phyloP scores from a whole-genome alignment of 306 rosid species.

The Hippophae gyantsensis region DNA sequence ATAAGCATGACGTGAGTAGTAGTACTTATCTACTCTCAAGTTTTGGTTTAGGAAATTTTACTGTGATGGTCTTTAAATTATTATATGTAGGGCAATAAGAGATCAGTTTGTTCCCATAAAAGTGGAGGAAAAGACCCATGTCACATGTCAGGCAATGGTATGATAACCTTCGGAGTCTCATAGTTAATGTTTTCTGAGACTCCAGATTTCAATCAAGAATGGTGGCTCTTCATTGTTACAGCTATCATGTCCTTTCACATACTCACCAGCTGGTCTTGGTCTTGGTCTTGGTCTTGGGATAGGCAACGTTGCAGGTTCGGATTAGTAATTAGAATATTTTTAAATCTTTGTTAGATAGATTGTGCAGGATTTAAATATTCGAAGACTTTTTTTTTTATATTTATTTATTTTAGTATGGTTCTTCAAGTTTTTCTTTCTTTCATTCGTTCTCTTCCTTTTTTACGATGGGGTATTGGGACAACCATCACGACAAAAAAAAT shows the following conservation, averaged over 20 bases:
- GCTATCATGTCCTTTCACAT: slow-evolving; percentile 66
- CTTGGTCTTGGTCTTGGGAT: slow-evolving; percentile 40
- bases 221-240: slow-evolving; percentile 79
- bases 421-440: too few relatives aligned
- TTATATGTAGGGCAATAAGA: slow-evolving; percentile 47
- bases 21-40: background rate
- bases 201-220: slow-evolving; percentile 56
- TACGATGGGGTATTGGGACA: too few relatives aligned
- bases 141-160: slow-evolving; percentile 67
- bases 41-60: too few relatives aligned
- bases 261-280: slow-evolving; percentile 48
- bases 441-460: too few relatives aligned
- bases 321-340: slow-evolving; percentile 2
- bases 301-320: slow-evolving; percentile 46
- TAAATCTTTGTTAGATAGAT: too few relatives aligned
- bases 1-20: slow-evolving; percentile 74
- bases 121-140: slow-evolving; percentile 71
- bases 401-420: too few relatives aligned
- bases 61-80: slow-evolving; percentile 10
- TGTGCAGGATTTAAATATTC: too few relatives aligned
- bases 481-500: too few relatives aligned
- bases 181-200: slow-evolving; percentile 61
- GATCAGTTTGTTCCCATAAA: slow-evolving; percentile 60
- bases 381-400: too few relatives aligned
- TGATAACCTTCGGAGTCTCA: slow-evolving; percentile 60